Evolutionary conservation across 306 rosid species (phyloP), one percentile per base, ranked within the genome.

Genomic region (Lathyrus sativus): DNA sequence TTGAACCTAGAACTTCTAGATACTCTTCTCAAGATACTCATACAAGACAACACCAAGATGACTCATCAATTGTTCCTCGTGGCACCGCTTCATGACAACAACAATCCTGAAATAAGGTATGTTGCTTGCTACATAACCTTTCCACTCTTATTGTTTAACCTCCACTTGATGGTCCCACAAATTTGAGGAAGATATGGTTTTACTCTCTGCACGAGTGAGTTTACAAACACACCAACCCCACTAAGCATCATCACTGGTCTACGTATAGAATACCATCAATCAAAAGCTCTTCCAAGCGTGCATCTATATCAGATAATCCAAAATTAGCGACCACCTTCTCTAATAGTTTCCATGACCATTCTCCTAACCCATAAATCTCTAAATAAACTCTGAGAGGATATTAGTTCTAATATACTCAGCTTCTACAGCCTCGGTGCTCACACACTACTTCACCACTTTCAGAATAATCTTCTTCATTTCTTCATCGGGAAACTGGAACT

Each of bases 121-220:
- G n/a, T n/a, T n/a, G n/a, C n/a, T n/a, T n/a, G n/a, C n/a, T n/a
- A n/a, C n/a, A n/a, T n/a, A n/a, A n/a, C n/a, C n/a, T n/a, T n/a
- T n/a, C n/a, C n/a, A n/a, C n/a, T n/a, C n/a, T n/a, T n/a, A n/a
- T n/a, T n/a, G n/a, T n/a, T n/a, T n/a, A n/a, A n/a, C 96, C 77
- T 92, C 98, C 96, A 92, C 81, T 87, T 89, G 79, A 89, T 92
- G 76, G 98, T 92, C 82, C 98, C 98, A 83, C 98, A 89, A 71
- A 89, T 92, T 81, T 92, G 95, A 35, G 98, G 98, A 35, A 92
- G 91, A 82, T 92, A 89, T 4, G 95, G 95, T 66, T 87, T 89
- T 37, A 92, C 98, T 74, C 95, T 87, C 87, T 79, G 95, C 70
- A 96, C 98, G 37, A 92, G 95, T 11, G 98, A 78, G 75, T 92